Conservation (phyloP, 805 yeast genomes). For the Candida pseudoglaebosa region DNA sequence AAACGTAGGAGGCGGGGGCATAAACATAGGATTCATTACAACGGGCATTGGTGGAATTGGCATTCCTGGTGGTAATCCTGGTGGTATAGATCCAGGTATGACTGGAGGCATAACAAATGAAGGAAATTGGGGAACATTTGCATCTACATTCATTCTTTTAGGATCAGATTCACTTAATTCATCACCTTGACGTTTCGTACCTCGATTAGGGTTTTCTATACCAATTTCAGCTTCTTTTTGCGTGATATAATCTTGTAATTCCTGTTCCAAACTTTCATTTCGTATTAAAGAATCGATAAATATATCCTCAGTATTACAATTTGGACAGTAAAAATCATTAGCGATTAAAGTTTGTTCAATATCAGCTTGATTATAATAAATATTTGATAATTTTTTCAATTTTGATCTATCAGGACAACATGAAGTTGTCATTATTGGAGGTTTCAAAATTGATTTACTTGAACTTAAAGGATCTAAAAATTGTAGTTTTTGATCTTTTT, state of each 20-base stretch:
- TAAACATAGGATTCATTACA: slow-evolving; percentile 17
- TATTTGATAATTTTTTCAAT: slow-evolving; percentile 50
- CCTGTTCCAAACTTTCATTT: slow-evolving; percentile 56
- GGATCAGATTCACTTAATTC: slow-evolving; percentile 11
- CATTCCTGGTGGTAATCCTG: slow-evolving; percentile 18
- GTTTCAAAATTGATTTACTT: slow-evolving; percentile 46
- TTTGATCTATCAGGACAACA: slow-evolving; percentile 62
- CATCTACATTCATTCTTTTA: slow-evolving; percentile 21
- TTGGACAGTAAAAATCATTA: slow-evolving; percentile 87
- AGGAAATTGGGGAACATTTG: slow-evolving; percentile 14
- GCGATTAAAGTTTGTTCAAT: slow-evolving; percentile 56
- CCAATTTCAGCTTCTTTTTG: slow-evolving; percentile 30
- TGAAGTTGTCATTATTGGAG: slow-evolving; percentile 74
- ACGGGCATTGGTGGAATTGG: slow-evolving; percentile 19
- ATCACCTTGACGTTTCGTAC: slow-evolving; percentile 16
- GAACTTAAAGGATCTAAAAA: slow-evolving; percentile 61
- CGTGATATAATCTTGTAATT: slow-evolving; percentile 50
- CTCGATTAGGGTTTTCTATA: slow-evolving; percentile 26
- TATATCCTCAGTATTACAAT: slow-evolving; percentile 70
- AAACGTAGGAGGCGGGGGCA: slow-evolving; percentile 16
- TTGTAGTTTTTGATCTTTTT: slow-evolving; percentile 31
- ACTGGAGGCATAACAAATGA: slow-evolving; percentile 17
- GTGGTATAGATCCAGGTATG: slow-evolving; percentile 16
- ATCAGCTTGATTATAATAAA: slow-evolving; percentile 33
- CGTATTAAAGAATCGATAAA: slow-evolving; percentile 66